Percentiles rank a stretch among this genome's conserved stretches.
These are phyloP conservation scores for Cytospora paraplurivora DNA, from an alignment of 2,329 filamentous ascomycete genomes.

Conservation along the genomic window DNA sequence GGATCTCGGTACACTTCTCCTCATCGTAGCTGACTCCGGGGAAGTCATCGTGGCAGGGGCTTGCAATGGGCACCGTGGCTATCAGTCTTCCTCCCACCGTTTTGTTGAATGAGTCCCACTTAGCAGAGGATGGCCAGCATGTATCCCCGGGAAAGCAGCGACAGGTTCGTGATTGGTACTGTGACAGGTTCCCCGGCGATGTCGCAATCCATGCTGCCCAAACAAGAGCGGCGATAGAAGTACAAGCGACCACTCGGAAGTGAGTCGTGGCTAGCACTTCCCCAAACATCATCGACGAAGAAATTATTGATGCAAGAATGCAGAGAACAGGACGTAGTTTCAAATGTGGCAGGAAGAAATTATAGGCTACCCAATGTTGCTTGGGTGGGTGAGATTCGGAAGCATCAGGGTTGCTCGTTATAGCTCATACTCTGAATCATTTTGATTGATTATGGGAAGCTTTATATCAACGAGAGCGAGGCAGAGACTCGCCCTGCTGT, in stretches of 20 bases:
- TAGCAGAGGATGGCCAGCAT: slow-evolving; percentile 51
- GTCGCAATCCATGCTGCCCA: slow-evolving; percentile 5
- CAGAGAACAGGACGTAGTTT: too few relatives aligned
- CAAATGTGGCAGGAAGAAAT: too few relatives aligned
- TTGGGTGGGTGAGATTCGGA: too few relatives aligned
- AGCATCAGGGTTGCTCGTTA: too few relatives aligned
- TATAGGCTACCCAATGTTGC: too few relatives aligned
- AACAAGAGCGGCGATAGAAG: background rate
- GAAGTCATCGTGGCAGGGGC: slow-evolving; percentile 45
- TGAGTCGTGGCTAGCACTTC: background rate
- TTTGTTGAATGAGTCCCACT: slow-evolving; percentile 54
- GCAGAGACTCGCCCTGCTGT: too few relatives aligned
- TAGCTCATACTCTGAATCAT: too few relatives aligned
- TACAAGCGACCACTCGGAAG: slow-evolving; percentile 2
- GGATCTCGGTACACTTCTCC: slow-evolving; percentile 25
- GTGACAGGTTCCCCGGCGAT: background rate
- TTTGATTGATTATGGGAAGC: too few relatives aligned
- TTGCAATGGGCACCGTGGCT: slow-evolving; percentile 46
- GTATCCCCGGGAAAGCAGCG: slow-evolving; percentile 53
- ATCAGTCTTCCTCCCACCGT: slow-evolving; percentile 54
- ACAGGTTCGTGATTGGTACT: slow-evolving; percentile 36
- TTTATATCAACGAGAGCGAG: too few relatives aligned
- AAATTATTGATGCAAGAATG: too few relatives aligned
- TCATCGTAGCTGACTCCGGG: slow-evolving; percentile 25
- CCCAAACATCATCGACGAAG: background rate